Evolutionary conservation across 345 rosid genomes (phyloP).

Genomic region (Gossypium thurberi): DNA sequence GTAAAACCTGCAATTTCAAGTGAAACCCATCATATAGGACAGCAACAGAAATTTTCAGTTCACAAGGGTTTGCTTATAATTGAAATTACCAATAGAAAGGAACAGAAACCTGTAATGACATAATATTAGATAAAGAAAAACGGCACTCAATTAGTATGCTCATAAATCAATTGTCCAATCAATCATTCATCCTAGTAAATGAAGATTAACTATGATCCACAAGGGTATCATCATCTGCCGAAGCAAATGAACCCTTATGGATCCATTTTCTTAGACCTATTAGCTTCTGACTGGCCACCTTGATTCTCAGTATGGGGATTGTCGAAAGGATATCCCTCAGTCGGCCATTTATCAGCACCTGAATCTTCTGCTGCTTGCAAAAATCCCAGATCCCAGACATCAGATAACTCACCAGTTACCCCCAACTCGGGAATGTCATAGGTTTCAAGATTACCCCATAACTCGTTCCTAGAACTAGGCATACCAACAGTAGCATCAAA

Average conservation of each 20-base stretch:
- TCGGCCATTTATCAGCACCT: conserved; percentile 40
- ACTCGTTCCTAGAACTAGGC: conserved; percentile 43
- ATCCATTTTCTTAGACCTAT: conserved; percentile 22
- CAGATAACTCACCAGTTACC: conserved; percentile 42
- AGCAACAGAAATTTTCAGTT: background rate
- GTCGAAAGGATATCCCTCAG: conserved; percentile 26
- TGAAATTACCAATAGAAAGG: conserved; percentile 2
- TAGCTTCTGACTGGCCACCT: conserved; percentile 25
- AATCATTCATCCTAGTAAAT: conserved; percentile 10
- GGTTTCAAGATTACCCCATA: conserved; percentile 41
- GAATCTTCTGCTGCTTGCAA: conserved; percentile 41
- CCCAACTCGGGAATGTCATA: conserved; percentile 48
- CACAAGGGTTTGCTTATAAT: background rate
- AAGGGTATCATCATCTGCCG: conserved; percentile 9
- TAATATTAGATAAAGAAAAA: conserved; percentile 10
- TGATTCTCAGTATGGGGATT: conserved; percentile 17
- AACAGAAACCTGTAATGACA: conserved; percentile 11
- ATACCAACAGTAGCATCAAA: conserved; percentile 39
- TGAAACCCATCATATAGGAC: background rate
- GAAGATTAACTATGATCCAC: conserved; percentile 18
- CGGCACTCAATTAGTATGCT: conserved; percentile 21
- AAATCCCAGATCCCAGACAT: conserved; percentile 57
- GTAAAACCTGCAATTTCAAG: conserved; percentile 11
- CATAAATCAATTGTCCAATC: conserved; percentile 20
- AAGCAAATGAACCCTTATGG: conserved; percentile 24